phyloP scores from a whole-genome alignment of 306 rosid genomes.

The Bauhinia variegata region DNA sequence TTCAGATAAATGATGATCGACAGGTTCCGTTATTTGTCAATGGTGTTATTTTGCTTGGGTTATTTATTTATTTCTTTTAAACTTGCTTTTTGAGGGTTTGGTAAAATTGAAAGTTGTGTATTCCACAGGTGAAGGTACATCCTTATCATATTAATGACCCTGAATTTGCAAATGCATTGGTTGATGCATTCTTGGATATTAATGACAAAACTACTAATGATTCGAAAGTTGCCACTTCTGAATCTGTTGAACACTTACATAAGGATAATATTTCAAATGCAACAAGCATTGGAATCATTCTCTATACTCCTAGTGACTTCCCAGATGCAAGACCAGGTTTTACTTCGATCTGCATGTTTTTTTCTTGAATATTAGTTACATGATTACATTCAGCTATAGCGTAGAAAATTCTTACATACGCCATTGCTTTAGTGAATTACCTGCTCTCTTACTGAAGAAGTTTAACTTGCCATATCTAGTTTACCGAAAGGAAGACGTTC shows the following conservation, averaged over 20 bases:
- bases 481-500: background rate
- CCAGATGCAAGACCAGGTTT: constrained; percentile 90
- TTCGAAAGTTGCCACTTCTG: constrained; percentile 44
- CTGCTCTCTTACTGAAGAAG: background rate
- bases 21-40: constrained; percentile 53
- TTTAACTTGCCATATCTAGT: background rate
- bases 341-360: constrained; percentile 32
- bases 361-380: constrained; percentile 11
- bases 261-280: constrained; percentile 43
- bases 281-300: constrained; percentile 42
- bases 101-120: constrained; percentile 20
- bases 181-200: constrained; percentile 75
- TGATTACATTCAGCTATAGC: background rate
- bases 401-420: background rate
- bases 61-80: constrained; percentile 15
- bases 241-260: constrained; percentile 39
- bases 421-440: background rate
- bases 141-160: constrained; percentile 83
- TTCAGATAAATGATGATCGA: constrained; percentile 58
- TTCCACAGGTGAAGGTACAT: constrained; percentile 69
- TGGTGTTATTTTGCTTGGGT: constrained; percentile 17
- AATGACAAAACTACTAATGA: constrained; percentile 42
- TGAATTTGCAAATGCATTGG: constrained; percentile 79
- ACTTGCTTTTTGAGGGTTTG: background rate
- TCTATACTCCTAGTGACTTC: constrained; percentile 64